phyloP scores from a whole-genome alignment of 768 basidiomycete species.

The Kwoniella botswanensis region DNA sequence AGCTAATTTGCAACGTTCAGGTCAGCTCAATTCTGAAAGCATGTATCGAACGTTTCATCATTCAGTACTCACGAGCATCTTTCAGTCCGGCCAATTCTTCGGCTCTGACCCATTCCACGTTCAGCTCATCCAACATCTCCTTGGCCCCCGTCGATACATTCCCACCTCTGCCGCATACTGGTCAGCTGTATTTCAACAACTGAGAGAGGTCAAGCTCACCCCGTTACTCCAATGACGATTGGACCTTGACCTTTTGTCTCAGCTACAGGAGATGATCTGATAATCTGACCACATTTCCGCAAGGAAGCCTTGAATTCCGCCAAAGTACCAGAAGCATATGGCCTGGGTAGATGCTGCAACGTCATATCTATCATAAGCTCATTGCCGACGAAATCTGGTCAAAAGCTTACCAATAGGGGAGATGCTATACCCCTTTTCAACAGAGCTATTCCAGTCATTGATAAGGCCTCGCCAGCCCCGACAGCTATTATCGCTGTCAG shows the following conservation, averaged over 20 bases:
- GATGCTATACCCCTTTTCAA: conserved; percentile 78
- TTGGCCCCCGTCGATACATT: conserved; percentile 81
- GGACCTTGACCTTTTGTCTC: conserved; percentile 73
- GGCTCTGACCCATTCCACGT: conserved; percentile 66
- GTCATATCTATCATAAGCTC: background rate
- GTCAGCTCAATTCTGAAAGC: background rate
- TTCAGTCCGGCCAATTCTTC: conserved; percentile 63
- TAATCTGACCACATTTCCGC: conserved; percentile 65
- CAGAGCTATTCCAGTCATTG: conserved; percentile 76
- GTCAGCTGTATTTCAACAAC: background rate
- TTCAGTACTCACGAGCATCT: conserved; percentile 12
- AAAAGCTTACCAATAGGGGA: conserved; percentile 73
- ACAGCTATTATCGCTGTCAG: conserved; percentile 64
- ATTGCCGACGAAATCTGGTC: background rate
- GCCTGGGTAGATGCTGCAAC: conserved; percentile 74
- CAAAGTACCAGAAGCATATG: conserved; percentile 72
- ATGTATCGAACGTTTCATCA: background rate
- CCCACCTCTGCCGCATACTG: conserved; percentile 64
- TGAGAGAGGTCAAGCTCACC: conserved; percentile 61
- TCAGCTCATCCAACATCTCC: conserved; percentile 73
- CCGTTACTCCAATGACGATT: conserved; percentile 79
- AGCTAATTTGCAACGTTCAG: background rate
- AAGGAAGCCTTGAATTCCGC: conserved; percentile 65
- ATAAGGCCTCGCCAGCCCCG: conserved; percentile 80
- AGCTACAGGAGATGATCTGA: conserved; percentile 63